These are phyloP conservation scores for Obelidium mucronatum DNA, from an alignment of 192 early-diverging fungal species.

Conservation along the genomic window DNA sequence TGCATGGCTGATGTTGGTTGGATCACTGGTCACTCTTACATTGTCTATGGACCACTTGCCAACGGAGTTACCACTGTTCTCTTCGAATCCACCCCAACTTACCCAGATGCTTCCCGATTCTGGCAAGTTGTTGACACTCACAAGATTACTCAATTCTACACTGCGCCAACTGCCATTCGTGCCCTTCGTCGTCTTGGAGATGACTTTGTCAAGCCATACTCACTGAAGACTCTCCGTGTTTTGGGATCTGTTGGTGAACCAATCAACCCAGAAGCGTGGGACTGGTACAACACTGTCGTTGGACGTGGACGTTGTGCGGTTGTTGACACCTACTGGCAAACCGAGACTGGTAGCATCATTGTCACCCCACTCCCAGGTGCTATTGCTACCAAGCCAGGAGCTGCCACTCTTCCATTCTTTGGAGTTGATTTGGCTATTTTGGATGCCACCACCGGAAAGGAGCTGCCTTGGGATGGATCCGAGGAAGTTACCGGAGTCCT, in stretches of 20 bases:
- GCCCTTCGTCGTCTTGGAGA: slow-evolving; percentile 91
- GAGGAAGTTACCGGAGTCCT: slow-evolving; percentile 93
- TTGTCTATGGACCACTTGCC: slow-evolving; percentile 89
- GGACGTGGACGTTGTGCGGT: slow-evolving; percentile 88
- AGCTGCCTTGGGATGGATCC: slow-evolving; percentile 66
- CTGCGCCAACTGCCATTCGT: slow-evolving; percentile 96
- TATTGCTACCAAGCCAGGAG: slow-evolving; percentile 90
- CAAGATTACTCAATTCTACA: slow-evolving; percentile 97
- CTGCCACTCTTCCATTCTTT: slow-evolving; percentile 97
- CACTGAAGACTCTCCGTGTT: slow-evolving; percentile 84
- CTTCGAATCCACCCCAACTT: slow-evolving; percentile 95
- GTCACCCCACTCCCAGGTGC: slow-evolving; percentile 91
- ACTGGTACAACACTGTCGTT: slow-evolving; percentile 94
- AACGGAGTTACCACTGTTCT: slow-evolving; percentile 90
- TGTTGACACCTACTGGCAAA: slow-evolving; percentile 90
- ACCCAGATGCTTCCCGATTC: slow-evolving; percentile 74
- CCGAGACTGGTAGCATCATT: slow-evolving; percentile 93
- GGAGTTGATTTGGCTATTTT: slow-evolving; percentile 89
- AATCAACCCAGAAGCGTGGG: slow-evolving; percentile 97
- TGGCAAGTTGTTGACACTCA: slow-evolving; percentile 78
- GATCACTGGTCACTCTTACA: slow-evolving; percentile 80
- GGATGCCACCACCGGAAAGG: slow-evolving; percentile 84
- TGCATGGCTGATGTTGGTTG: slow-evolving; percentile 97
- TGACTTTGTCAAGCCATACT: slow-evolving; percentile 75
- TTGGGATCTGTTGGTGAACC: slow-evolving; percentile 97